Base-by-base conservation (phyloP, 192 early-diverging fungal species). In the Linnemannia zychae region DNA sequence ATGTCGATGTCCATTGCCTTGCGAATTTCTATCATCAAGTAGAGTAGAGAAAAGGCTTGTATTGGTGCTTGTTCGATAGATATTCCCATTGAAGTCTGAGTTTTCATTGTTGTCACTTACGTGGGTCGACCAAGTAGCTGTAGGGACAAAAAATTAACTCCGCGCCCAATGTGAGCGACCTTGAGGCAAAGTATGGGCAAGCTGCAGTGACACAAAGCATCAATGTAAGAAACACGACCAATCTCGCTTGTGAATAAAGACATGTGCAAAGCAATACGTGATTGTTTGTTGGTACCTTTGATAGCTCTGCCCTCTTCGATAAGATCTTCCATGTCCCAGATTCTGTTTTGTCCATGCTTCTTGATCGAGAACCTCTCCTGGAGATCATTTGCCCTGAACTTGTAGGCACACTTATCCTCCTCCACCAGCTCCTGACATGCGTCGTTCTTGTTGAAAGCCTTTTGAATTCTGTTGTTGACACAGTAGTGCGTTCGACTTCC, bases 61-160 rank as follows among this genome's bases (percentile, higher is more conserved):
- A 17, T 72, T 16, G 33, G 33, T 16, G 33, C 13, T 7, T 53
- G 28, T 11, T 50, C 31, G 6, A 72, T 17, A 36, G 28, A 1
- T 33, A 7, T 40, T 16, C 36, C 7, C 38, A 6, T 33, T 31
- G 0, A 16, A 49, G 37, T 17, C 3, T 31, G 7, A 70, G 34
- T 40, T 17, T 3, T 0, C 15, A 9, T 15, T 63, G 28, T 12
- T 33, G 24, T 63, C 24, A 72, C 80, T 76, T 76, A 80, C 80
- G 74, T 20, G 88, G 71, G 79, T 94, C 92, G 15, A 94, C 78
- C 31, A 94, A 70, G 77, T 94, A 94, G 72, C 92, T 91, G 74
- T 94, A 94, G 0, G 93, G 93, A 17, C 94, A 80, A 67, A 94
- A 91, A 13, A 93, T 77, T 33, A 94, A 86, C 67, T 94, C 93